A percentile compares a stretch with the other conserved stretches of the same genome.
Evolutionary conservation across 441 rosid genomes (phyloP).

Genomic region (Heliophila coronopifolia): DNA sequence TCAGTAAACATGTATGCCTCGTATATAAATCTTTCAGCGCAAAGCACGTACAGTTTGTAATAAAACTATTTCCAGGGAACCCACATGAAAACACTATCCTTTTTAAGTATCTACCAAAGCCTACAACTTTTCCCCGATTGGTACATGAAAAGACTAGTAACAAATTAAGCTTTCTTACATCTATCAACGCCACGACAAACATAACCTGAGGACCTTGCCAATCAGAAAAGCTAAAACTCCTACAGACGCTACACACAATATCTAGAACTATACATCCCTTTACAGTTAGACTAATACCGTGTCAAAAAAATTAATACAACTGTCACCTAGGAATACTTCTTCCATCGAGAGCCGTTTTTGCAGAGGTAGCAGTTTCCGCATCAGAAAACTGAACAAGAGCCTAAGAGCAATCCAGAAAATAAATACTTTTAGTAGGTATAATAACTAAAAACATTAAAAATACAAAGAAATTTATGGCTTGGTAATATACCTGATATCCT

Average conservation of each 20-base stretch:
- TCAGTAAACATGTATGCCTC: conserved; percentile 17
- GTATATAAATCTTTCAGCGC: not conserved
- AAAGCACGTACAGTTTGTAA: not conserved
- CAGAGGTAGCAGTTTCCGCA: conserved; percentile 81
- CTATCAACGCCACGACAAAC: not conserved
- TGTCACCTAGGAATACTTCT: conserved; percentile 98
- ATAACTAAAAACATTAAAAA: conserved; percentile 6
- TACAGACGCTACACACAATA: conserved; percentile 11
- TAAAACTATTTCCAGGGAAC: not conserved
- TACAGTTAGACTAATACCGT: conserved; percentile 49
- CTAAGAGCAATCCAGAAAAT: conserved; percentile 34
- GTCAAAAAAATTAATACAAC: conserved; percentile 56
- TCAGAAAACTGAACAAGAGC: conserved; percentile 98
- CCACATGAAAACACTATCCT: not conserved
- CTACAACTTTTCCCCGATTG: not conserved
- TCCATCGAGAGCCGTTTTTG: conserved; percentile 84
- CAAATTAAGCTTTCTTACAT: conserved; percentile 2
- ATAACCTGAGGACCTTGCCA: not conserved
- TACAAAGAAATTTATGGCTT: not conserved
- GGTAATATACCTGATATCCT: conserved; percentile 69
- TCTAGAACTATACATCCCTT: conserved; percentile 32
- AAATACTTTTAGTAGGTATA: conserved; percentile 9
- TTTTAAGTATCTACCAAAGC: not conserved
- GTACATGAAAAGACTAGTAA: not conserved
- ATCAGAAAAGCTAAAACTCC: conserved; percentile 15